Evolutionary conservation across 306 rosid genomes (phyloP).

Genomic region (Prinsepia uniflora): DNA sequence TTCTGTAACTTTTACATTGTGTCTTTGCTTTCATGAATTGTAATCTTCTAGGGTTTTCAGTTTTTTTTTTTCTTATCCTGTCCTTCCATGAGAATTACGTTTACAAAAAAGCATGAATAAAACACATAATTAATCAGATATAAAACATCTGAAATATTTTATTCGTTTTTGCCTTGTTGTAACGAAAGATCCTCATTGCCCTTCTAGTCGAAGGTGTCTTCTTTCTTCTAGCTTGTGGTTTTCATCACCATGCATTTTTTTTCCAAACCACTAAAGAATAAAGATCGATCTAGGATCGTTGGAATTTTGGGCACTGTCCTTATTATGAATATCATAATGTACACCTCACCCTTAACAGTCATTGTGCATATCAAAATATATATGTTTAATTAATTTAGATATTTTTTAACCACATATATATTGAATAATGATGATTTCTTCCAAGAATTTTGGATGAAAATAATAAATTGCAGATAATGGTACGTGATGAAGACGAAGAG

Average conservation of each 20-base stretch:
- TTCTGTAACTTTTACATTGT: too few relatives aligned
- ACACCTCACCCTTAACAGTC: constrained; percentile 55
- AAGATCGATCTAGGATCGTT: constrained; percentile 44
- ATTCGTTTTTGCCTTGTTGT: constrained; percentile 12
- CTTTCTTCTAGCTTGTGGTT: constrained; percentile 34
- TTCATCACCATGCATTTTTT: constrained; percentile 31
- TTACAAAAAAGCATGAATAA: too few relatives aligned
- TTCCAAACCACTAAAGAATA: constrained; percentile 26
- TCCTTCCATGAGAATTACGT: too few relatives aligned
- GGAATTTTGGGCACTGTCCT: constrained; percentile 49
- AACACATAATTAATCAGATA: too few relatives aligned
- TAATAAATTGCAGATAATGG: constrained; percentile 39
- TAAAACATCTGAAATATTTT: background rate
- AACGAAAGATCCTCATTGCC: constrained; percentile 41
- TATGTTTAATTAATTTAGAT: background rate
- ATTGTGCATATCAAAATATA: constrained; percentile 38
- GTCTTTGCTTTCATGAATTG: too few relatives aligned
- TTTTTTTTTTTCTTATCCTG: too few relatives aligned
- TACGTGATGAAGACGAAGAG: constrained; percentile 56
- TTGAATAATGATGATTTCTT: background rate
- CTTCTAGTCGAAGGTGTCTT: constrained; percentile 36
- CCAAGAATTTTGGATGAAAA: background rate
- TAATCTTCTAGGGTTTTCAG: too few relatives aligned
- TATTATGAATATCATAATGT: constrained; percentile 62
- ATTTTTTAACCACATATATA: background rate